Percentiles rank a stretch among this genome's conserved stretches.
Conservation (phyloP, 192 early-diverging fungal species). For the Backusella macrospora region DNA sequence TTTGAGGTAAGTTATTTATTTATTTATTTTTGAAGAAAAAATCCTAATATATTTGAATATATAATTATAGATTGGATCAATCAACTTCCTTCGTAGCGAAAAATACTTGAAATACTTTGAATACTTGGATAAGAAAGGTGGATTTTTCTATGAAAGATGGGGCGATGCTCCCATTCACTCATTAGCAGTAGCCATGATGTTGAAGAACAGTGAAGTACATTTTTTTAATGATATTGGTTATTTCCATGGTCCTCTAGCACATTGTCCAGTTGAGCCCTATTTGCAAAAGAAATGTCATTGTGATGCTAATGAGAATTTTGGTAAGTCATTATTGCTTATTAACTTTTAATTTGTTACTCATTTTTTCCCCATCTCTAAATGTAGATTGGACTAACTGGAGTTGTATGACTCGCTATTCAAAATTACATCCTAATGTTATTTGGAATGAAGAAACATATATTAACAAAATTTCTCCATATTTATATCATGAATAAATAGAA, state of each 20-base stretch:
- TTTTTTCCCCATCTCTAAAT: neutral
- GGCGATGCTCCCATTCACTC: slow-evolving; percentile 42
- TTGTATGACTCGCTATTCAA: slow-evolving; percentile 16
- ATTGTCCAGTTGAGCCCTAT: slow-evolving; percentile 31
- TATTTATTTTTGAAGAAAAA: slow-evolving; percentile 56
- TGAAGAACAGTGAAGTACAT: slow-evolving; percentile 29
- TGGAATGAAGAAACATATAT: slow-evolving; percentile 14
- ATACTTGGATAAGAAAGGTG: slow-evolving; percentile 55
- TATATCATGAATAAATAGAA: neutral
- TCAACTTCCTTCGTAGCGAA: slow-evolving; percentile 57
- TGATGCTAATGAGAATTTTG: slow-evolving; percentile 30
- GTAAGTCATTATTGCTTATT: slow-evolving; percentile 16
- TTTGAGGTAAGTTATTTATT: slow-evolving; percentile 55
- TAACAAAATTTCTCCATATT: slow-evolving; percentile 16
- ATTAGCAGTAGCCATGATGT: slow-evolving; percentile 34
- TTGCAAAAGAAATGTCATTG: slow-evolving; percentile 27
- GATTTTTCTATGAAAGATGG: slow-evolving; percentile 83
- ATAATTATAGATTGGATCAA: slow-evolving; percentile 52
- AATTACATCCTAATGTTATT: slow-evolving; percentile 9
- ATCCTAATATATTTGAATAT: neutral
- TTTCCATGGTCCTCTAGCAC: slow-evolving; percentile 30
- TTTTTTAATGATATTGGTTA: slow-evolving; percentile 45
- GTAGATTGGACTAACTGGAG: slow-evolving; percentile 30
- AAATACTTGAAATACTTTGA: slow-evolving; percentile 62
- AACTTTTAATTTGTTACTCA: neutral